A percentile compares a stretch with the other conserved stretches of the same genome.
These are phyloP conservation scores for Cladorrhinum samala DNA, from an alignment of 495 filamentous ascomycete species.

Conservation along the genomic window DNA sequence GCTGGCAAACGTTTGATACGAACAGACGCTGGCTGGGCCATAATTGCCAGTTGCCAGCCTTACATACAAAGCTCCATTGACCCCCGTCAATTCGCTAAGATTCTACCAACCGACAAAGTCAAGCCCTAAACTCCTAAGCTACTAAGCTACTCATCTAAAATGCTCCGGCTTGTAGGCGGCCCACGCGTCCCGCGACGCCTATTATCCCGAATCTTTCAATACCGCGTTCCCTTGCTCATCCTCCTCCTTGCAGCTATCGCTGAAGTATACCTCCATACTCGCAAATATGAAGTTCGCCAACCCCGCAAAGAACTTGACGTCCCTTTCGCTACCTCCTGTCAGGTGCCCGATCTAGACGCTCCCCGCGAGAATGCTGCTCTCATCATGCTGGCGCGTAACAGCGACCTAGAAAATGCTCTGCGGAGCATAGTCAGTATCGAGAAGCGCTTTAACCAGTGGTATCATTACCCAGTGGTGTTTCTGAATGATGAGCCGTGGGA, in stretches of 20 bases:
- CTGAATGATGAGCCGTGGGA: constrained; percentile 86
- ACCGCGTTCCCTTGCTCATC: constrained; percentile 3
- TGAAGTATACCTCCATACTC: constrained; percentile 27
- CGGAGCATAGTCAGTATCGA: constrained; percentile 90
- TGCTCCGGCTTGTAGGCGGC: not conserved
- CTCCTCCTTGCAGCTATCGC: constrained; percentile 20
- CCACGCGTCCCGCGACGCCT: not conserved
- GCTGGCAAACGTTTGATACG: too few relatives aligned
- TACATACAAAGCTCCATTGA: too few relatives aligned
- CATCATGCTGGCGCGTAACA: constrained; percentile 89
- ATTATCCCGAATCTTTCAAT: not conserved
- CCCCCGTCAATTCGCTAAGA: too few relatives aligned
- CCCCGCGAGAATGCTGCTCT: constrained; percentile 85
- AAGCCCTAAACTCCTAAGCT: too few relatives aligned
- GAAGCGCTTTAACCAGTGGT: constrained; percentile 96
- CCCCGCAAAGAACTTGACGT: constrained; percentile 34
- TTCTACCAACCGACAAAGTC: too few relatives aligned
- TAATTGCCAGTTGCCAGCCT: too few relatives aligned
- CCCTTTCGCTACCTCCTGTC: constrained; percentile 39
- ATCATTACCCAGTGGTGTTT: constrained; percentile 93
- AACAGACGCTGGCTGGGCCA: too few relatives aligned
- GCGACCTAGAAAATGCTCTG: constrained; percentile 83
- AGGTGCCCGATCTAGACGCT: constrained; percentile 42
- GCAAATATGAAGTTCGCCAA: constrained; percentile 24
- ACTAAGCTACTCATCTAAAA: not conserved